A percentile compares a stretch with the other conserved stretches of the same genome.
These are phyloP conservation scores for Starmera dryadoides DNA, from an alignment of 805 yeast species.

Conservation along the genomic window DNA sequence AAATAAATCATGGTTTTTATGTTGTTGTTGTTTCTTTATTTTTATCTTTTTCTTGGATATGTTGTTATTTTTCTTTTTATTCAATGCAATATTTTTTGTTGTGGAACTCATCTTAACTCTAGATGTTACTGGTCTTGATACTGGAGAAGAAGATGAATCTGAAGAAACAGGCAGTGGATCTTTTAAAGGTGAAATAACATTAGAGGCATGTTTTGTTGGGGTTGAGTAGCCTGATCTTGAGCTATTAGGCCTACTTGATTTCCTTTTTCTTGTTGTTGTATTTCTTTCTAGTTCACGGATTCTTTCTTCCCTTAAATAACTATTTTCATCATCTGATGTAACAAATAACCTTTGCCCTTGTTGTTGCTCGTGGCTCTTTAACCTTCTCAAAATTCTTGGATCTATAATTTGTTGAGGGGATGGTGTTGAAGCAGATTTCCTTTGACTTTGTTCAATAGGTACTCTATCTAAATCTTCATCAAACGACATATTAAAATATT, in stretches of 20 bases:
- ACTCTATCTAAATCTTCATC: not conserved
- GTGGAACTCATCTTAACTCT: no score
- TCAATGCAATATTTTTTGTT: constrained; percentile 8
- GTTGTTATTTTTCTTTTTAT: constrained; percentile 1
- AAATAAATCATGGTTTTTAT: not conserved
- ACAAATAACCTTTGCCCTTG: constrained; percentile 14
- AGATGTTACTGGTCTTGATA: no score
- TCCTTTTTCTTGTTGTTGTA: constrained; percentile 2
- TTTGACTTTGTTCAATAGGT: not conserved
- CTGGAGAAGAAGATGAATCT: constrained; percentile 2
- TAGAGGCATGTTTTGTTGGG: no score
- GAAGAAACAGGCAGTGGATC: constrained; percentile 1
- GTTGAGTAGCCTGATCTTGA: no score
- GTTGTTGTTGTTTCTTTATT: constrained; percentile 2
- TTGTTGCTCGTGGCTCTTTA: not conserved
- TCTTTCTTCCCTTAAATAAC: constrained; percentile 6
- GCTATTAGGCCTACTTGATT: constrained; percentile 3
- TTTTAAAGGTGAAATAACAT: constrained; percentile 5
- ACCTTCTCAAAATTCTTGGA: not conserved
- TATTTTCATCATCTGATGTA: constrained; percentile 9
- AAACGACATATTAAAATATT: not conserved
- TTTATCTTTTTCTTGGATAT: constrained; percentile 5
- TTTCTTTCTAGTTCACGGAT: constrained; percentile 13
- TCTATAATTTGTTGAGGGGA: not conserved
- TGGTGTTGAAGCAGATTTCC: not conserved